Base-by-base conservation (phyloP, 1,284 basidiomycete genomes). In the Malassezia caprae region DNA sequence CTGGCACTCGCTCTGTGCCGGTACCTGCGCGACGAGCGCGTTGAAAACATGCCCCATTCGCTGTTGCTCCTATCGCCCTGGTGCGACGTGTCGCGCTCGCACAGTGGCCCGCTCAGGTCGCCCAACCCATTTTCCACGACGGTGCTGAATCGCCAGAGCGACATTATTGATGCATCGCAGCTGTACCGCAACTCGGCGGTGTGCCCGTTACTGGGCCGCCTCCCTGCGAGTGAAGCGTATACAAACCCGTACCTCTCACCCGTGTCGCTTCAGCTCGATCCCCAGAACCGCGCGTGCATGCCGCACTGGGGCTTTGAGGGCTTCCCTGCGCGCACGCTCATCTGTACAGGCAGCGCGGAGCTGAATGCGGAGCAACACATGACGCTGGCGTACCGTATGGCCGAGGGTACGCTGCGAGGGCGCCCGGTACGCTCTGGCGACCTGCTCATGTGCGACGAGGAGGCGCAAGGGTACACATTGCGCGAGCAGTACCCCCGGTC, bases 1-100 rank as follows among this genome's bases (percentile, higher is more conserved):
- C 76, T 86, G 2, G 82, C 81, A 0, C 76, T 85, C 2, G 81
- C 82, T 0, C 60, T 76, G 34, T 72, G 69, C 39, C 63, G 75
- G 0, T 76, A 75, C 50, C 52, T 76, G 31, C 63, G 73, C 3
- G 75, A 76, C 51, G 67, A 69, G 43, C 48, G 56, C 8, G 49
- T 66, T 15, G 64, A 55, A 23, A 35, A 27, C 13, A 51, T 63
- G 51, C 65, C 67, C 7, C 61, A 58, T 2, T 46, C 56, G 1
- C 21, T 72, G 42, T 48, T 72, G 30, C 63, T 72, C 17, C 53
- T 72, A 44, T 70, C 69, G 30, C 69, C 69, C 0, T 72, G 69
- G 69, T 66, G 62, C 17, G 69, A 72, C 48, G 52, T 68, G 2
- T 72, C 69, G 34, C 66, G 69, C 13, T 71, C 68, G 24, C 69